A percentile compares a stretch with the other conserved stretches of the same genome.
Evolutionary conservation across 2,329 filamentous ascomycete genomes (phyloP).

Genomic region (Paecilomyces niveus): DNA sequence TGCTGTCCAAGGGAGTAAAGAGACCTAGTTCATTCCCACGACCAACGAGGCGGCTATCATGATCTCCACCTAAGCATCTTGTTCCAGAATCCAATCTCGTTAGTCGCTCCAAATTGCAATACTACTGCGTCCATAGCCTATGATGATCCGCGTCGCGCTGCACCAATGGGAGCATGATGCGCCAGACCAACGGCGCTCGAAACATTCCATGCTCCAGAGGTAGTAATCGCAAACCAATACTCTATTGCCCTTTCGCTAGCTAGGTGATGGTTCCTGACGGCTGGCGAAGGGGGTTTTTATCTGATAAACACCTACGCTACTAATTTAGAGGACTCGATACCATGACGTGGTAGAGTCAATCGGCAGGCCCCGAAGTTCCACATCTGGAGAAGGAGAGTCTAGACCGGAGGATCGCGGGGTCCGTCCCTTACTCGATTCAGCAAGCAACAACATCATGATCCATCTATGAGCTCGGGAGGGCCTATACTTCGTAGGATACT

Average conservation of each 20-base stretch:
- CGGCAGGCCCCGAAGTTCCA: not conserved
- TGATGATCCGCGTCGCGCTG: not conserved
- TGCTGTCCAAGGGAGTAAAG: not conserved
- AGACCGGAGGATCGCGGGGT: not conserved
- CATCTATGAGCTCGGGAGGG: not conserved
- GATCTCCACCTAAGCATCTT: not conserved
- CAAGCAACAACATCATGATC: not conserved
- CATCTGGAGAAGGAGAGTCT: not conserved
- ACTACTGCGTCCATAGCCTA: not conserved
- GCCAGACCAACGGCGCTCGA: not conserved
- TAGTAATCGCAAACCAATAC: not conserved
- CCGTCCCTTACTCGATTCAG: not conserved
- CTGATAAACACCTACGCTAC: not conserved
- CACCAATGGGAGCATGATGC: not conserved
- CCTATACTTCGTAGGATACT: not conserved
- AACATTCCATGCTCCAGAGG: not conserved
- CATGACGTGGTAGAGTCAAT: not conserved
- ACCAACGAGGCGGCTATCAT: not conserved
- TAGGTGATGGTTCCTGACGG: not conserved
- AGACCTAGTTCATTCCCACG: not conserved
- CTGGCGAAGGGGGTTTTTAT: not conserved
- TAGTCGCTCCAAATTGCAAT: not conserved
- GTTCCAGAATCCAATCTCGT: not conserved
- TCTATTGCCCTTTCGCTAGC: not conserved
- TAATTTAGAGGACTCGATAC: not conserved